These are phyloP conservation scores for Marchantia polymorpha DNA, from an alignment of 225 moss, liverwort and hornwort genomes.

Conservation along the genomic window DNA sequence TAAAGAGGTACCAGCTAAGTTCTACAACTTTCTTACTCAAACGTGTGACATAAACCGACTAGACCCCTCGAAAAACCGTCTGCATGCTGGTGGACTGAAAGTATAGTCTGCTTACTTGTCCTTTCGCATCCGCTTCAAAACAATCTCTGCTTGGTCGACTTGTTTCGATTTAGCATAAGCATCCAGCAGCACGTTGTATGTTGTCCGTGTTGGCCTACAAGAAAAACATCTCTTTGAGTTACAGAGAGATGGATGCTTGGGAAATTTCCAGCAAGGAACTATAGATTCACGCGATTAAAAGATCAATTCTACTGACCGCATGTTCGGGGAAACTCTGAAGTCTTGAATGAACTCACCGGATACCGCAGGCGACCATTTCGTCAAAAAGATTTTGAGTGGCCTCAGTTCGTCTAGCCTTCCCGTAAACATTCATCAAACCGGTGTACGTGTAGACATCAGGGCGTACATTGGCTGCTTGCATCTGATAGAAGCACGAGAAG, in stretches of 20 bases:
- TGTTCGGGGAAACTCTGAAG: too few relatives aligned
- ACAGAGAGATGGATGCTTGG: neutral
- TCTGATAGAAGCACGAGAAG: slow-evolving; percentile 67
- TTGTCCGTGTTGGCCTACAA: slow-evolving; percentile 61
- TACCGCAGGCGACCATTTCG: slow-evolving; percentile 74
- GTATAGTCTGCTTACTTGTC: slow-evolving; percentile 49
- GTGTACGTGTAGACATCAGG: slow-evolving; percentile 80
- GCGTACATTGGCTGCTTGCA: slow-evolving; percentile 73
- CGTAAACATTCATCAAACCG: slow-evolving; percentile 69
- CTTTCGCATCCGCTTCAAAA: slow-evolving; percentile 82
- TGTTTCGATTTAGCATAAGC: slow-evolving; percentile 73
- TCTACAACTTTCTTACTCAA: too few relatives aligned
- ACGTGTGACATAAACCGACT: too few relatives aligned
- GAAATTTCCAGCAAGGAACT: too few relatives aligned
- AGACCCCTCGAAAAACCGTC: too few relatives aligned
- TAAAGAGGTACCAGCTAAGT: too few relatives aligned
- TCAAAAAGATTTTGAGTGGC: slow-evolving; percentile 70
- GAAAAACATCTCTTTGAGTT: neutral
- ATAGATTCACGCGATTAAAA: too few relatives aligned
- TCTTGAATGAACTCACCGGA: slow-evolving; percentile 42
- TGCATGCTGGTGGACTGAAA: neutral
- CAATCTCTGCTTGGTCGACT: slow-evolving; percentile 67
- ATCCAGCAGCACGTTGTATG: slow-evolving; percentile 73
- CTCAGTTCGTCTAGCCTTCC: slow-evolving; percentile 63
- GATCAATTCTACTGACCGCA: too few relatives aligned